Evolutionary conservation across 2,329 filamentous ascomycete species (phyloP), one percentile per base, ranked within the genome.

Genomic region (Coniochaeta prunicola): DNA sequence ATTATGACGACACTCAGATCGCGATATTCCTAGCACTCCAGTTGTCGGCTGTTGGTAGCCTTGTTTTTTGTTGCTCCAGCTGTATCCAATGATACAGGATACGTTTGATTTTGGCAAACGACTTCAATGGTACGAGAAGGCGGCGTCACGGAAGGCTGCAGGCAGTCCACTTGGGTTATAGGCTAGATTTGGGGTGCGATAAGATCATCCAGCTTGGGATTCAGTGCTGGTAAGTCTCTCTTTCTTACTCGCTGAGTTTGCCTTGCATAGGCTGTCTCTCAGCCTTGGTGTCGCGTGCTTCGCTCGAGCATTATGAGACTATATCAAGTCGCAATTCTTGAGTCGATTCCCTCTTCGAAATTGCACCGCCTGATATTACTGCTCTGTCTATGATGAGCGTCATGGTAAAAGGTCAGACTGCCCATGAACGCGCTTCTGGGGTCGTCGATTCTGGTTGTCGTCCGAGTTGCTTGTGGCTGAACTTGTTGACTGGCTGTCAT

Each of bases 361-460:
- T 45, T 12, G 19, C 40, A 26, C 4, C 12, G 40, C 40, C 12
- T 26, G 26, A 2, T 30, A 53, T 58, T 58, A 28, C 31, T 40
- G 9, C 57, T 13, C 65, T 70, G 74, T 76, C 75, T 56, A 67
- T 77, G 76, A 78, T 77, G 76, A 74, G 60, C 69, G 64, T 66
- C 68, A 66, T 75, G 76, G 76, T 78, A 78, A 78, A 78, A 78
- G 76, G 74, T 76, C 74, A 64, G 75, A 78, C 72, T 70, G 70
- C 65, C 58, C 40, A 6, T 55, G 17, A 55, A 62, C 62, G 69
- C 64, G 66, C 69, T 70, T 71, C 75, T 73, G 75, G 75, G 72
- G 68, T 69, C 60, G 64, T 66, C 63, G 66, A 58, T 64, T 68
- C 68, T 65, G 60, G 64, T 64, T 68, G 63, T 63, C 63, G 48